phyloP scores from a whole-genome alignment of 2,329 filamentous ascomycete genomes.

The Microdochium bolleyi region DNA sequence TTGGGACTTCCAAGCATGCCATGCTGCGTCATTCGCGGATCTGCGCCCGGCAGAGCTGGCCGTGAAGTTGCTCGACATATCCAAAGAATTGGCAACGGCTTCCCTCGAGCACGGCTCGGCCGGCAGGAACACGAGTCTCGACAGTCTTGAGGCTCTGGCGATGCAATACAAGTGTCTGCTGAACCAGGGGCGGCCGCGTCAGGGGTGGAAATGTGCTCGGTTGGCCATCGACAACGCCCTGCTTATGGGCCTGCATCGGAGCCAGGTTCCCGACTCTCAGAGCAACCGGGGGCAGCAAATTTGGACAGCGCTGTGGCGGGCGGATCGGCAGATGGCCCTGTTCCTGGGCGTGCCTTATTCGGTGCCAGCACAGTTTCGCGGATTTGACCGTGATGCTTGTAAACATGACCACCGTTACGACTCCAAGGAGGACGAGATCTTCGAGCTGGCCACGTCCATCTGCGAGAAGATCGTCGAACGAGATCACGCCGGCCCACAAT shows the following conservation, averaged over 20 bases:
- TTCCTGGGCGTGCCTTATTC: constrained; percentile 44
- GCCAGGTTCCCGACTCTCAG: constrained; percentile 7
- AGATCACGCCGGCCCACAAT: neutral
- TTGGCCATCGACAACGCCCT: constrained; percentile 42
- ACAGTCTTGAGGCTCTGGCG: constrained; percentile 43
- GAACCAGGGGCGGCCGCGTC: constrained; percentile 45
- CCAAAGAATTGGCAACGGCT: neutral
- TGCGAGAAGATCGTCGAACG: neutral
- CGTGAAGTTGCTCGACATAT: neutral
- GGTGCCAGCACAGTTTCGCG: constrained; percentile 11
- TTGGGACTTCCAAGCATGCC: constrained; percentile 7
- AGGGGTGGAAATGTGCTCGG: constrained; percentile 43
- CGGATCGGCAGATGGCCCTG: constrained; percentile 41
- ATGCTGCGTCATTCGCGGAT: neutral
- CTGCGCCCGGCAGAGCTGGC: neutral
- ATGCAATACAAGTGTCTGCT: constrained; percentile 43
- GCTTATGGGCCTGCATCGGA: constrained; percentile 37
- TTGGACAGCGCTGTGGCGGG: constrained; percentile 29
- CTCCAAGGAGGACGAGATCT: constrained; percentile 11
- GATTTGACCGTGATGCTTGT: too few relatives aligned
- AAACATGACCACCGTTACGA: constrained; percentile 5
- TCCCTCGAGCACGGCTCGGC: neutral
- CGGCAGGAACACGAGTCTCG: constrained; percentile 22
- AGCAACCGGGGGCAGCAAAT: constrained; percentile 22
- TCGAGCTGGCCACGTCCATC: neutral